Evolutionary conservation across 768 basidiomycete species (phyloP).

Genomic region (Suillus fuscotomentosus): DNA sequence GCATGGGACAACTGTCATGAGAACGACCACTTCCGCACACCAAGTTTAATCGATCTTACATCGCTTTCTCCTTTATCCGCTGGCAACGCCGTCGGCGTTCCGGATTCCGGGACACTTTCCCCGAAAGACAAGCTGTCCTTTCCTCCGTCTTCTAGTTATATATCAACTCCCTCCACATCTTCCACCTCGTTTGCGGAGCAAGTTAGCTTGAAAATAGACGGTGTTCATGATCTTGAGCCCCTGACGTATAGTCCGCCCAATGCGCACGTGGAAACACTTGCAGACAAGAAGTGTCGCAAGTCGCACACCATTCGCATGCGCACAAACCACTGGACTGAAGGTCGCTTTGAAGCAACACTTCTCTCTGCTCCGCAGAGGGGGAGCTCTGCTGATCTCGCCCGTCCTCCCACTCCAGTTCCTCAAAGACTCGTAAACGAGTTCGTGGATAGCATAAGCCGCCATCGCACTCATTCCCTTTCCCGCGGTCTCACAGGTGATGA

Average conservation of each 20-base stretch:
- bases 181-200: background rate
- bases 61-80: slow-evolving; percentile 33
- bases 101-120: background rate
- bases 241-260: slow-evolving; percentile 26
- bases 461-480: slow-evolving; percentile 17
- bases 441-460: slow-evolving; percentile 38
- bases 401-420: slow-evolving; percentile 35
- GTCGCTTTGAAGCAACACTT: slow-evolving; percentile 44
- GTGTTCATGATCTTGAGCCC: background rate
- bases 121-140: background rate
- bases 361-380: slow-evolving; percentile 16
- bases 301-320: slow-evolving; percentile 56
- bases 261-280: slow-evolving; percentile 14
- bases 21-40: slow-evolving; percentile 48
- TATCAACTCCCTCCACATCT: background rate
- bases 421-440: slow-evolving; percentile 42
- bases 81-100: background rate
- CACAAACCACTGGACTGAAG: slow-evolving; percentile 58
- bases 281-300: slow-evolving; percentile 34
- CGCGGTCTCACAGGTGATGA: slow-evolving; percentile 6
- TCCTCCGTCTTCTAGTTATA: background rate
- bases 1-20: slow-evolving; percentile 38
- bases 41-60: slow-evolving; percentile 56
- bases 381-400: slow-evolving; percentile 17
- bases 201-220: slow-evolving; percentile 10